These are phyloP conservation scores for Phytophthora citrophthora DNA, from an alignment of 352 stramenopile genomes.

Conservation along the genomic window DNA sequence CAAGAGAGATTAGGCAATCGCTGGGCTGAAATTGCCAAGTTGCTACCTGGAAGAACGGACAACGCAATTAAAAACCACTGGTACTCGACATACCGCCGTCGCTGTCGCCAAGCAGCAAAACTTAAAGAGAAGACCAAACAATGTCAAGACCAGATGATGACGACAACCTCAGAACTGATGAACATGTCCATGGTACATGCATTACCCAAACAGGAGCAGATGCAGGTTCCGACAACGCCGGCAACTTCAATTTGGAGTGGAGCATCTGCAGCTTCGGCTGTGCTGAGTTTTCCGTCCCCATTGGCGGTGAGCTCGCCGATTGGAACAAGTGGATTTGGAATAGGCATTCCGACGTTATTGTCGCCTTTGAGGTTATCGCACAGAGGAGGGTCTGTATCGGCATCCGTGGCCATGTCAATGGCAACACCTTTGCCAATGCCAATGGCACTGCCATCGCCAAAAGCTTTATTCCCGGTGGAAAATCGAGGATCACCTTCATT, in stretches of 20 bases:
- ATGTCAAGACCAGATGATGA: constrained; percentile 1
- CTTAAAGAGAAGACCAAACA: constrained; percentile 20
- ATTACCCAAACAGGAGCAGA: constrained; percentile 2
- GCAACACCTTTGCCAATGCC: constrained; percentile 21
- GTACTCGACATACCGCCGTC: constrained; percentile 79
- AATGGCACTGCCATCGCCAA: constrained; percentile 18
- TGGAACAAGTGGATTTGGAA: background rate
- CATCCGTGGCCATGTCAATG: constrained; percentile 15
- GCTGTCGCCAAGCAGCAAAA: constrained; percentile 65
- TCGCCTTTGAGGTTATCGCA: constrained; percentile 29
- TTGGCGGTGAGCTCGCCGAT: constrained; percentile 47
- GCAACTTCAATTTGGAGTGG: constrained; percentile 17
- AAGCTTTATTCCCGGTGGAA: constrained; percentile 36
- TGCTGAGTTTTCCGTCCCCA: constrained; percentile 31
- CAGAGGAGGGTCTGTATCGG: background rate
- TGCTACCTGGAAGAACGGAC: constrained; percentile 92
- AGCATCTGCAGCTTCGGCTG: constrained; percentile 1
- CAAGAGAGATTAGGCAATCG: constrained; percentile 92
- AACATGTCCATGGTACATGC: background rate
- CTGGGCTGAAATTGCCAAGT: constrained; percentile 98
- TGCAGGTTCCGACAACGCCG: background rate
- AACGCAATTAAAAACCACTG: constrained; percentile 91
- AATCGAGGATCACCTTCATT: background rate
- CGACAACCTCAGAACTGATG: constrained; percentile 1
- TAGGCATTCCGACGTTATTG: constrained; percentile 17